Base-by-base conservation (phyloP, 208 protist genomes). In the Acanthamoeba culbertsoni region DNA sequence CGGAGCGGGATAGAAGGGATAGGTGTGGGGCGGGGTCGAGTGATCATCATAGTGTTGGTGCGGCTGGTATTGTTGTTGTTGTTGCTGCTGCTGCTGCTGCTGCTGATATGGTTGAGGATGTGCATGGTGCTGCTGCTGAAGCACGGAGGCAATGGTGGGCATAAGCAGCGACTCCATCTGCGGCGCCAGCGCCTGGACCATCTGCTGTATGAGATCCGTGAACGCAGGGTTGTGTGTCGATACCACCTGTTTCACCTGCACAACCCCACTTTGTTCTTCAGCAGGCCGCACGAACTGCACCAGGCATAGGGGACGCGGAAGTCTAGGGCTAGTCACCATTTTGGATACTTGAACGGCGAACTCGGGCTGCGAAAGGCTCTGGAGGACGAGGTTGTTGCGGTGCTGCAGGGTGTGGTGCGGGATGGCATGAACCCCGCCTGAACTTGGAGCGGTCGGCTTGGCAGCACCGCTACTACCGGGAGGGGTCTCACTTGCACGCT, bases 341-440 rank as follows among this genome's bases (percentile, higher is more conserved):
- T 84, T 84, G 23, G 73, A 84, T 20, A 84, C 42, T 33, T 84
- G 73, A 20, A 84, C 73, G 43, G 73, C 73, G 42, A 84, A 84
- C 73, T 84, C 73, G 43, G 73, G 73, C 42, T 84, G 73, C 8
- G 42, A 16, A 2, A 84, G 28, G n/a, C 42, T 55, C 73, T 84
- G 73, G 16, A 84, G 73, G 45, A 84, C 73, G 26, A 84, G 73
- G 73, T 84, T 84, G 73, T 84, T 84, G 43, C 73, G 40, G 31
- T 84, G 73, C 73, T 84, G 73, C 23, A 84, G 40, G 28, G 73
- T 84, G 45, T 84, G 73, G 18, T 84, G 73, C 4, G 73, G 73
- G 18, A 84, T 73, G 63, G 16, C 63, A 37, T 73, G 0, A 31
- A 73, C 63, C 0, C 35, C 63, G 7, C 23, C 63, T 37, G 63